Conservation (phyloP, 371 early-diverging fungal species). For the Mucor ambiguus region DNA sequence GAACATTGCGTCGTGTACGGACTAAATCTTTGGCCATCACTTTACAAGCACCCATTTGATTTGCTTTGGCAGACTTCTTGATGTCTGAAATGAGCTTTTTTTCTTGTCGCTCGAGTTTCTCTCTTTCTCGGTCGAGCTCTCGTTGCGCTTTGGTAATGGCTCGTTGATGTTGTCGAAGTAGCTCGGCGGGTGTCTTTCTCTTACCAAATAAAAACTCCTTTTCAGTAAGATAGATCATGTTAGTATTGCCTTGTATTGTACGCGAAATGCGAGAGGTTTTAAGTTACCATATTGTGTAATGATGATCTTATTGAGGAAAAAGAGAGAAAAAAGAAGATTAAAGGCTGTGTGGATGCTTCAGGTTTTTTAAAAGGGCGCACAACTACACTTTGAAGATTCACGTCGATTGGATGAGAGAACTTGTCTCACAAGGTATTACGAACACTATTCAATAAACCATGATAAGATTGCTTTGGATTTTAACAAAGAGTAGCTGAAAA, state of each 20-base stretch:
- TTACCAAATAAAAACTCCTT: conserved; percentile 73
- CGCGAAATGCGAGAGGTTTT: neutral
- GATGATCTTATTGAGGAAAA: neutral
- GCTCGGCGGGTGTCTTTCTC: conserved; percentile 84
- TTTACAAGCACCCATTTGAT: conserved; percentile 92
- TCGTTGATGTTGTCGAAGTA: conserved; percentile 91
- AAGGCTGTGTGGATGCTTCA: neutral
- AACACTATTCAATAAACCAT: conserved; percentile 25
- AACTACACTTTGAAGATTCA: conserved; percentile 12
- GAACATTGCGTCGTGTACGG: conserved; percentile 88
- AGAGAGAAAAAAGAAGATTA: neutral
- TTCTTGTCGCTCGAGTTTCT: conserved; percentile 91
- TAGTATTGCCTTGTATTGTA: neutral
- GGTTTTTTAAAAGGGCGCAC: neutral
- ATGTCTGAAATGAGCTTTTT: conserved; percentile 94
- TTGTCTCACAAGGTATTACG: conserved; percentile 27
- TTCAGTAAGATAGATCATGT: neutral
- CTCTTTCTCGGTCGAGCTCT: conserved; percentile 91
- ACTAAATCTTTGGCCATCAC: conserved; percentile 98
- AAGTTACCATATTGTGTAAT: neutral
- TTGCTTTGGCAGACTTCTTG: conserved; percentile 88
- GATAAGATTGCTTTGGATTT: conserved; percentile 32
- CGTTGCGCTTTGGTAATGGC: conserved; percentile 87
- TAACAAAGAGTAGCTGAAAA: conserved; percentile 23
- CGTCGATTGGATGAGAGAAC: conserved; percentile 34